Evolutionary conservation across 148 eudicot genomes (phyloP).

Genomic region (Agrostemma githago): DNA sequence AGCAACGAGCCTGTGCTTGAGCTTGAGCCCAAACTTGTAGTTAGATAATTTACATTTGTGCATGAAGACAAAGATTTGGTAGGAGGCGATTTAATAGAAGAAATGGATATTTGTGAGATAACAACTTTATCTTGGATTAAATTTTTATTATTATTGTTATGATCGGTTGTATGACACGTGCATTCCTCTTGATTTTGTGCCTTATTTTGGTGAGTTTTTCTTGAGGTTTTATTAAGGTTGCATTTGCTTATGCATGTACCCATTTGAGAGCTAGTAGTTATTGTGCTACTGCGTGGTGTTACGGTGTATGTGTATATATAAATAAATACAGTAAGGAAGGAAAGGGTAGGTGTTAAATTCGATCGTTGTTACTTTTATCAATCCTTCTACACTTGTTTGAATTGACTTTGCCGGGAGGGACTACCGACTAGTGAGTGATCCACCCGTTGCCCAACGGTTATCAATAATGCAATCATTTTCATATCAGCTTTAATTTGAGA

Average conservation of each 20-base stretch:
- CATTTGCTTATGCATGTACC: constrained; percentile 78
- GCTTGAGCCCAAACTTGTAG: constrained; percentile 27
- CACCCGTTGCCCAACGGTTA: constrained; percentile 57
- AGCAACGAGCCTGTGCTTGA: constrained; percentile 29
- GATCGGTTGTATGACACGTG: constrained; percentile 20
- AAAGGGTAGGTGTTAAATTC: constrained; percentile 18
- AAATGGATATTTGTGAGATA: constrained; percentile 46
- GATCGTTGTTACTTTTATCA: constrained; percentile 18
- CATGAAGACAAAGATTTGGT: constrained; percentile 31
- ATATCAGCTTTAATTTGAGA: constrained; percentile 8
- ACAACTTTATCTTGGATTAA: constrained; percentile 63
- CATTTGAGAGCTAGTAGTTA: constrained; percentile 30
- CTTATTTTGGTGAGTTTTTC: not conserved
- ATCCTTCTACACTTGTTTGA: constrained; percentile 36
- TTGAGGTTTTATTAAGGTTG: constrained; percentile 43
- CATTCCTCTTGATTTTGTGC: constrained; percentile 6
- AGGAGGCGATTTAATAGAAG: constrained; percentile 22
- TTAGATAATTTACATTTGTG: constrained; percentile 25
- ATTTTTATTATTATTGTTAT: constrained; percentile 12
- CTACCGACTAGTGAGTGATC: too few species aligned
- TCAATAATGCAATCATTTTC: constrained; percentile 16
- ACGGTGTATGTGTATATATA: not conserved
- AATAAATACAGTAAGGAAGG: constrained; percentile 31
- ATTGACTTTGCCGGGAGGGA: constrained; percentile 44
- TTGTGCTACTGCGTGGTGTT: constrained; percentile 5